A percentile compares a stretch with the other conserved stretches of the same genome.
Evolutionary conservation across 805 yeast species (phyloP).

Genomic region (Metschnikowia lunata): DNA sequence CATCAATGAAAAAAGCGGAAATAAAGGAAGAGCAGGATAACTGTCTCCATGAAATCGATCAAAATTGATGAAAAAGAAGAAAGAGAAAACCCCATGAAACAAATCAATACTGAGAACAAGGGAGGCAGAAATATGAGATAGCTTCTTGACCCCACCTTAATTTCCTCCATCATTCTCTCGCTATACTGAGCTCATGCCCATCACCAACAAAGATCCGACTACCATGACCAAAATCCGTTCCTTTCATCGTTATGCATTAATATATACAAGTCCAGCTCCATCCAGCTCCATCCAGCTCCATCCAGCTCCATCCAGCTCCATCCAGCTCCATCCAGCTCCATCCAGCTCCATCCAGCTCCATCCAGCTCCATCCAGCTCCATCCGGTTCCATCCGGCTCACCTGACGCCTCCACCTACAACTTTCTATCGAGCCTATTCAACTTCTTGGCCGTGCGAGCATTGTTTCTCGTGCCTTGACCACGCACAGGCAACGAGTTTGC

Average conservation of each 20-base stretch:
- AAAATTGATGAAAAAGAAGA: too few species aligned
- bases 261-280: slow-evolving; percentile 1
- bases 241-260: slow-evolving; percentile 7
- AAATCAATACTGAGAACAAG: too few species aligned
- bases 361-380: neutral
- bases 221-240: neutral
- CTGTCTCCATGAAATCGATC: too few species aligned
- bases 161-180: too few species aligned
- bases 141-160: too few species aligned
- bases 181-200: too few species aligned
- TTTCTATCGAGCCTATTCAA: slow-evolving; percentile 73
- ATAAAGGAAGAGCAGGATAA: too few species aligned
- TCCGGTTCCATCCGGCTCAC: neutral
- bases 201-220: too few species aligned
- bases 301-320: neutral
- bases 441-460: slow-evolving; percentile 84
- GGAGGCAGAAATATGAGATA: too few species aligned
- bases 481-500: slow-evolving; percentile 60
- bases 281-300: too few species aligned
- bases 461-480: slow-evolving; percentile 91
- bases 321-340: neutral
- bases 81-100: too few species aligned
- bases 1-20: too few species aligned
- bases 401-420: neutral
- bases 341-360: neutral